phyloP scores from a whole-genome alignment of 805 yeast genomes.

The Lipomyces sp. region DNA sequence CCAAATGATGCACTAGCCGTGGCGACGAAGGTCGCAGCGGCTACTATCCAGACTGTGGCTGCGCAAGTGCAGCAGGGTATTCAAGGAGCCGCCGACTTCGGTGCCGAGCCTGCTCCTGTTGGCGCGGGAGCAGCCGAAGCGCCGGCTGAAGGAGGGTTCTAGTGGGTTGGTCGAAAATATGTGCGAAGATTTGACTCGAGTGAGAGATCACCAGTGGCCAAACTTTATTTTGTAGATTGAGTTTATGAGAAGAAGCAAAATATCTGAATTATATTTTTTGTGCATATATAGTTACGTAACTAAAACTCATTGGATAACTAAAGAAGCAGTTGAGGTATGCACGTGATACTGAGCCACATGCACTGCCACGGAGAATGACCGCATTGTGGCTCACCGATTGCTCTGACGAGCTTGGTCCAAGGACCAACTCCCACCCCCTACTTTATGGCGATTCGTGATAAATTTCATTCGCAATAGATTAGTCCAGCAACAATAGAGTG shows the following conservation, averaged over 20 bases:
- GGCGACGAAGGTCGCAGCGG: slow-evolving; percentile 9
- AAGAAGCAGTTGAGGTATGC: too few relatives aligned
- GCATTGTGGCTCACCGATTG: neutral
- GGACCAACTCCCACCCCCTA: too few relatives aligned
- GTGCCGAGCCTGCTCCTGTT: slow-evolving; percentile 14
- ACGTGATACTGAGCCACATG: too few relatives aligned
- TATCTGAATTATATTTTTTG: neutral
- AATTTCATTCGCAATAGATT: too few relatives aligned
- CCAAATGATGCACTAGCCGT: slow-evolving; percentile 4
- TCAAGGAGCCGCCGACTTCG: neutral
- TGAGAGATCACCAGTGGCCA: neutral
- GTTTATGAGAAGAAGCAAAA: neutral
- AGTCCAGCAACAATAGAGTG: neutral
- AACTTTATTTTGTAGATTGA: neutral
- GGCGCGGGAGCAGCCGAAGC: slow-evolving; percentile 11
- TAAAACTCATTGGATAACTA: neutral
- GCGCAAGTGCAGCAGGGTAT: neutral
- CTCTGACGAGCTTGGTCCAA: too few relatives aligned
- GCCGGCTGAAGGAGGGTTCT: slow-evolving; percentile 12
- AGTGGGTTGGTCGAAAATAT: neutral
- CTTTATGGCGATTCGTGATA: neutral
- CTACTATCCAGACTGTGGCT: neutral
- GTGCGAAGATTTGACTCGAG: neutral
- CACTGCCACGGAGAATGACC: too few relatives aligned
- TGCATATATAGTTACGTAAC: neutral